Evolutionary conservation across 2,329 filamentous ascomycete species (phyloP), one percentile per base, ranked within the genome.

Genomic region (Claviceps capensis): DNA sequence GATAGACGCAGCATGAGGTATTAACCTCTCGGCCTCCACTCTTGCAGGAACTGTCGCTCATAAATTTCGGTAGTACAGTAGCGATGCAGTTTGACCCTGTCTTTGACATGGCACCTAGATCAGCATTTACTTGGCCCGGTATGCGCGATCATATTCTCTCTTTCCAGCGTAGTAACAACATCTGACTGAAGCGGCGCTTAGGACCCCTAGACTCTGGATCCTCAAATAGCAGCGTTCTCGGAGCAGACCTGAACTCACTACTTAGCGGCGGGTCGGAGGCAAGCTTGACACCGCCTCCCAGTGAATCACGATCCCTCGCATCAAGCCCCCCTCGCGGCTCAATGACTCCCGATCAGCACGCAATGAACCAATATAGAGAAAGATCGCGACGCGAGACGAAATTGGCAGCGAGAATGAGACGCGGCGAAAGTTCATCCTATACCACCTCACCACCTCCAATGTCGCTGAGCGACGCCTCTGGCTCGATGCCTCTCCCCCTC

Each of bases 321-420:
- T 74, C 74, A 22, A 83, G 79, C 65, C 79, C 79, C 26, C 77
- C 78, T 5, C 72, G 74, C 55, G 66, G 67, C 46, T 69, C 67
- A 40, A 70, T 82, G 60, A 79, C 77, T 5, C 68, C 77, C 6
- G 78, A 82, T 61, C 78, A 82, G 62, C 74, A 79, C 56, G 79
- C 81, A 60, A 62, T 82, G 43, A 82, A 79, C 67, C 72, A 78
- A 53, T 79, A 83, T 59, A 72, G 74, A 55, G 79, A 82, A 57
- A 76, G 76, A 58, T 75, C 71, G 45, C 74, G 81, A 53, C 71
- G 79, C 57, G 77, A 79, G 57, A 75, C 75, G 6, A 83, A 82
- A 61, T 63, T 76, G 16, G 69, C 72, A 3, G 63, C 67, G 8
- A 73, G 78, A 53, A 68, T 74, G 48, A 72, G 74, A 56, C 73